Conservation (phyloP, 495 filamentous ascomycete genomes). For the Podospora appendiculata region DNA sequence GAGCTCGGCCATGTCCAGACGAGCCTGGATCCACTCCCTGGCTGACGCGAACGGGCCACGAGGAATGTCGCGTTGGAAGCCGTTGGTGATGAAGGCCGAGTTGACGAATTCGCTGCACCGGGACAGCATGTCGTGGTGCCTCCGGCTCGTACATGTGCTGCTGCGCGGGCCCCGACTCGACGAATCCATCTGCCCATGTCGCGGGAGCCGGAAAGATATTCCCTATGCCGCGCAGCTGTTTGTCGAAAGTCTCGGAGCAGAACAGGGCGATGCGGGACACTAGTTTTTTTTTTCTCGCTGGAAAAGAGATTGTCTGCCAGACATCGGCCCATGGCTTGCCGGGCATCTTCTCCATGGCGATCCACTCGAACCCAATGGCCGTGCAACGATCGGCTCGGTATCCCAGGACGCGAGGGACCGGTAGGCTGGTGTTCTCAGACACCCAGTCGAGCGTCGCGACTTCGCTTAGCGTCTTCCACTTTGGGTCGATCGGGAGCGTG, state of each 20-base stretch:
- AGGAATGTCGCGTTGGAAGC: too few relatives aligned
- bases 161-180: too few relatives aligned
- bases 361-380: conserved; percentile 27
- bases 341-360: conserved; percentile 14
- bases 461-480: conserved; percentile 38
- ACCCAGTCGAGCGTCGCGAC: conserved; percentile 41
- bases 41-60: too few relatives aligned
- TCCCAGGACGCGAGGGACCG: conserved; percentile 34
- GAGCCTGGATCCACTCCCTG: too few relatives aligned
- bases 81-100: too few relatives aligned
- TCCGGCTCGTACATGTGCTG: too few relatives aligned
- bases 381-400: conserved; percentile 33
- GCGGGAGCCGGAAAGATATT: neutral
- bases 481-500: conserved; percentile 37
- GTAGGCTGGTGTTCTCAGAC: conserved; percentile 30
- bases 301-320: conserved; percentile 20
- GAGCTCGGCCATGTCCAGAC: too few relatives aligned
- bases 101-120: too few relatives aligned
- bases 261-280: conserved; percentile 14
- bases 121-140: too few relatives aligned
- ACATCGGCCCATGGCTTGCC: conserved; percentile 8
- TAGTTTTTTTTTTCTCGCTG: conserved; percentile 13
- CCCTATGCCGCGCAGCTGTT: neutral
- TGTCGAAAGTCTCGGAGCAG: conserved; percentile 1
- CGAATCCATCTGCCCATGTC: too few relatives aligned